phyloP scores from a whole-genome alignment of 148 eudicot genomes.

The Cornus controversa region DNA sequence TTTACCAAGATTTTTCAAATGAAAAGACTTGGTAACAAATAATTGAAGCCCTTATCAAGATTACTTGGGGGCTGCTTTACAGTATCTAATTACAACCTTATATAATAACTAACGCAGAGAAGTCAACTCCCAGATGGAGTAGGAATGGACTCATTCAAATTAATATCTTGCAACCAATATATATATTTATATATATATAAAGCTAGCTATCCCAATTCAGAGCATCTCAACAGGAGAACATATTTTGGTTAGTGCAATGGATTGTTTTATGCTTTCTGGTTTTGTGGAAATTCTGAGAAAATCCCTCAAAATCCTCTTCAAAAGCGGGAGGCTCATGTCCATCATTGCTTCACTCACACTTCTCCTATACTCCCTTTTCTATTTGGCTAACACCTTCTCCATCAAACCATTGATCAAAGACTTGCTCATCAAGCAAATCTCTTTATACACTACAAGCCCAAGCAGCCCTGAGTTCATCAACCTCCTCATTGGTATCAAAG shows the following conservation, averaged over 20 bases:
- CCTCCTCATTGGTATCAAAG: neutral
- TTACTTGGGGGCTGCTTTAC: too few species aligned
- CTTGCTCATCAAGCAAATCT: neutral
- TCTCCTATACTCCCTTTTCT: constrained; percentile 10
- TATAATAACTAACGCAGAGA: too few species aligned
- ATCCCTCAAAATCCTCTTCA: neutral
- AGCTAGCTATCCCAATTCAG: too few species aligned
- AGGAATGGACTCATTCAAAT: too few species aligned
- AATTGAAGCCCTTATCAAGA: too few species aligned
- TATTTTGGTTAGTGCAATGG: neutral
- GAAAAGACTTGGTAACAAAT: too few species aligned
- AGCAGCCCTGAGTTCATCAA: neutral
- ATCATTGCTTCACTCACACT: constrained; percentile 4
- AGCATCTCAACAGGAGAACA: too few species aligned
- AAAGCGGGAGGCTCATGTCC: neutral
- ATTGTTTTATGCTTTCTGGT: neutral
- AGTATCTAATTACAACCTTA: too few species aligned
- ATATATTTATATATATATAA: too few species aligned
- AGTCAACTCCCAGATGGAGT: too few species aligned
- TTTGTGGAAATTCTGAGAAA: constrained; percentile 1
- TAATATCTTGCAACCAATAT: too few species aligned
- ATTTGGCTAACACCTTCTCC: neutral
- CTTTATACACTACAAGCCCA: neutral
- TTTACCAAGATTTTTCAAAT: too few species aligned
- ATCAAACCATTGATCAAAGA: constrained; percentile 1